phyloP scores from a whole-genome alignment of 1,284 basidiomycete species.

The Ustilago loliicola region DNA sequence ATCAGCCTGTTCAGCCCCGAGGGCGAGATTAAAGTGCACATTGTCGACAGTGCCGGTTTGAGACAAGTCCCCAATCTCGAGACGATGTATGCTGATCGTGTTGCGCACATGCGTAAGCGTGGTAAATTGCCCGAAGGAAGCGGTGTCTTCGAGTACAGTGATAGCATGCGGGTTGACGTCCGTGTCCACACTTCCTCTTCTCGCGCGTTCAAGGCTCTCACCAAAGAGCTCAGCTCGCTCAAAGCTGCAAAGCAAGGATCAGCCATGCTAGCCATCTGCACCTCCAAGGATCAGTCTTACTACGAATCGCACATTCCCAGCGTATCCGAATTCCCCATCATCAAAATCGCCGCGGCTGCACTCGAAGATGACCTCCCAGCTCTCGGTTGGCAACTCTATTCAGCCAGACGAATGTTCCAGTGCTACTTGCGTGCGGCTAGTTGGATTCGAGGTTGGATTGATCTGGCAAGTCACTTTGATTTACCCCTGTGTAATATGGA shows the following conservation, averaged over 20 bases:
- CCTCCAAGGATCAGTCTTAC: constrained; percentile 85
- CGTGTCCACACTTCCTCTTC: constrained; percentile 83
- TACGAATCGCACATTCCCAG: constrained; percentile 83
- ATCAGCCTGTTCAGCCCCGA: constrained; percentile 85
- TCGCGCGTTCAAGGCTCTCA: constrained; percentile 87
- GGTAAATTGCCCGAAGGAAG: constrained; percentile 54
- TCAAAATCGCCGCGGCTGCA: constrained; percentile 85
- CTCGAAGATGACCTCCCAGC: constrained; percentile 76
- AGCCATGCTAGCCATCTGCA: constrained; percentile 84
- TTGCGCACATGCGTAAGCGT: constrained; percentile 66
- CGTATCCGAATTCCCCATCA: constrained; percentile 82
- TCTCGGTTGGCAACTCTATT: constrained; percentile 74
- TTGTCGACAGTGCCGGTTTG: constrained; percentile 88
- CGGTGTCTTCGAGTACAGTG: constrained; percentile 78
- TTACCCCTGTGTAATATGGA: constrained; percentile 90
- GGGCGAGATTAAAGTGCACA: constrained; percentile 77
- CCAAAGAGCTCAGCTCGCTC: constrained; percentile 82
- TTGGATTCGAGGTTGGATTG: constrained; percentile 85
- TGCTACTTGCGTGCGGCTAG: constrained; percentile 84
- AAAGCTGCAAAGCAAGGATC: constrained; percentile 78
- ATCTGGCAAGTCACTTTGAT: constrained; percentile 90
- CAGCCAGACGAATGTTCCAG: constrained; percentile 79
- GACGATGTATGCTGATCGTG: constrained; percentile 79
- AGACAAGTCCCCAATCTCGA: constrained; percentile 85
- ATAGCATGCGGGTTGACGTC: constrained; percentile 79